Conservation (phyloP, 2,329 filamentous ascomycete species). For the Fusarium tupiense region DNA sequence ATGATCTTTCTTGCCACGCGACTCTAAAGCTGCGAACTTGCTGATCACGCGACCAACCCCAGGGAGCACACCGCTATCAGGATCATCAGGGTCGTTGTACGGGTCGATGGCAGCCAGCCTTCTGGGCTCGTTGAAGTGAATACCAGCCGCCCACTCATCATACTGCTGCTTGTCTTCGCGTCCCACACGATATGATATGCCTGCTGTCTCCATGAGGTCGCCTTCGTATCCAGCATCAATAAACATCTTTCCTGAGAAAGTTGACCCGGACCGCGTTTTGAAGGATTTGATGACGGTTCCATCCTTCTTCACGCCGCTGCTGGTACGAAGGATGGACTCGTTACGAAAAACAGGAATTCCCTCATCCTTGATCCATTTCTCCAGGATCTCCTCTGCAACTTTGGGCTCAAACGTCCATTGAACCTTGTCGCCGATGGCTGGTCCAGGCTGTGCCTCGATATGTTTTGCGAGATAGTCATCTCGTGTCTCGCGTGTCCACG, state of each 20-base stretch:
- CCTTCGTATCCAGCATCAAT: constrained; percentile 36
- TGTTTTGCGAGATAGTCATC: constrained; percentile 21
- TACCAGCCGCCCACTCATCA: constrained; percentile 21
- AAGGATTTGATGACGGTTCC: constrained; percentile 21
- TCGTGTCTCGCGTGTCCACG: not conserved
- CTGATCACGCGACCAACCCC: constrained; percentile 6
- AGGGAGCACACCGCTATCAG: constrained; percentile 15
- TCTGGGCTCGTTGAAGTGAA: constrained; percentile 1
- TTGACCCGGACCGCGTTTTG: constrained; percentile 6
- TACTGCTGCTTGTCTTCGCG: constrained; percentile 26
- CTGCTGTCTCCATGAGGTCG: constrained; percentile 33
- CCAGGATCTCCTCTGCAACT: constrained; percentile 25
- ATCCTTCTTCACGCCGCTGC: not conserved
- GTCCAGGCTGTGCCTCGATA: constrained; percentile 27
- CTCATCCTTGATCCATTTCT: constrained; percentile 31
- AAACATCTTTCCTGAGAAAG: constrained; percentile 26
- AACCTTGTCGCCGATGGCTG: constrained; percentile 24
- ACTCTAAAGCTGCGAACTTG: not conserved
- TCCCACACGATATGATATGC: constrained; percentile 23
- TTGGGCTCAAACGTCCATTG: constrained; percentile 37
- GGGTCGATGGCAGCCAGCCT: constrained; percentile 19
- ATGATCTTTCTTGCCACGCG: constrained; percentile 15
- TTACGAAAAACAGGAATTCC: constrained; percentile 30
- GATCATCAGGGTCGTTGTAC: not conserved
- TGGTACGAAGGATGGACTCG: constrained; percentile 10